A percentile compares a stretch with the other conserved stretches of the same genome.
Conservation (phyloP, 129 eudicot genomes). For the Solidago caesia region DNA sequence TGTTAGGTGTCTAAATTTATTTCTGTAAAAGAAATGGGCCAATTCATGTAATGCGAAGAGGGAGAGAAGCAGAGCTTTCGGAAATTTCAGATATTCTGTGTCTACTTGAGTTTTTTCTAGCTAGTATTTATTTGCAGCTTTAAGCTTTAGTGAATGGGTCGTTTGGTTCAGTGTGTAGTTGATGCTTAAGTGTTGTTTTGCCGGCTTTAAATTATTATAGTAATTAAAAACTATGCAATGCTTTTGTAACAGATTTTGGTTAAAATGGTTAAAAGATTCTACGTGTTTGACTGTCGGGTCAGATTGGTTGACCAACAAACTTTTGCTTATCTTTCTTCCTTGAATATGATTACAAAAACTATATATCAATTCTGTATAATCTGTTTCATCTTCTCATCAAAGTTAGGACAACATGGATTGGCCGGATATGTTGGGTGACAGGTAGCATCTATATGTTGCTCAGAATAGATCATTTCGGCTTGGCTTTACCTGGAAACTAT, state of each 20-base stretch:
- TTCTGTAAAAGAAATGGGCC: neutral
- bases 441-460: neutral
- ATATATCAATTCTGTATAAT: too few relatives aligned
- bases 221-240: neutral
- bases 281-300: too few relatives aligned
- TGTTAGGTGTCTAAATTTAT: neutral
- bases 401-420: neutral
- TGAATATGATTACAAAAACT: too few relatives aligned
- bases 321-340: too few relatives aligned
- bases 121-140: neutral
- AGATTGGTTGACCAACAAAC: too few relatives aligned
- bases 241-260: neutral
- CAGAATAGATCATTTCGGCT: neutral
- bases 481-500: neutral
- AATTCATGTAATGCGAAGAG: neutral
- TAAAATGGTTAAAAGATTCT: neutral
- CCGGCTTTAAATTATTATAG: constrained; percentile 20
- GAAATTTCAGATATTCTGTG: neutral
- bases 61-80: neutral
- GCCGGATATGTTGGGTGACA: neutral
- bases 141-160: neutral
- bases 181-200: neutral
- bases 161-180: neutral
- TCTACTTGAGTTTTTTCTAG: neutral
- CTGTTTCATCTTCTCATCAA: too few relatives aligned